A percentile compares a stretch with the other conserved stretches of the same genome.
Evolutionary conservation across 371 early-diverging fungal species (phyloP).

Genomic region (Mucor indicus): DNA sequence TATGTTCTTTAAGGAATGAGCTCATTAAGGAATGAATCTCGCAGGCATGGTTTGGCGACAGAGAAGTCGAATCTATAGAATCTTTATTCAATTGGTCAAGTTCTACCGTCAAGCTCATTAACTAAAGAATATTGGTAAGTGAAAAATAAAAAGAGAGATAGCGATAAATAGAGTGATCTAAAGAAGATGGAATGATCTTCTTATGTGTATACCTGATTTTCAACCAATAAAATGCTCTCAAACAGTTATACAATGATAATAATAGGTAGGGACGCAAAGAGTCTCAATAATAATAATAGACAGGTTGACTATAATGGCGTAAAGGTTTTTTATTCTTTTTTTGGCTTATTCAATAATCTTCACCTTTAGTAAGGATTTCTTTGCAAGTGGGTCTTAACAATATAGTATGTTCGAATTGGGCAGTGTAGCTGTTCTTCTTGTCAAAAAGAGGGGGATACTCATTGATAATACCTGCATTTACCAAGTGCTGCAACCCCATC

Average conservation of each 20-base stretch:
- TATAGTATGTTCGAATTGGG: conserved; percentile 99
- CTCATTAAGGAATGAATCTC: conserved; percentile 52
- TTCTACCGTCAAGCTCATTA: no score
- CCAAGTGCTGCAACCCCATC: conserved; percentile 85
- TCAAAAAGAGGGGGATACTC: conserved; percentile 97
- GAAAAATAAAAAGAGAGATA: no score
- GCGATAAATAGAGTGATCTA: no score
- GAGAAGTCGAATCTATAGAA: conserved; percentile 3
- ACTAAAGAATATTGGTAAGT: no score
- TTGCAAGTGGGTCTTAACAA: conserved; percentile 87
- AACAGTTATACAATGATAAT: no score
- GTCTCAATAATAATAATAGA: no score
- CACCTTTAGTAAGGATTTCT: conserved; percentile 63
- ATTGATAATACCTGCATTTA: conserved; percentile 84
- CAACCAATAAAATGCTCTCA: no score
- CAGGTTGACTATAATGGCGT: no score
- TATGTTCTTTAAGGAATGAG: conserved; percentile 75
- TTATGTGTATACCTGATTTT: no score
- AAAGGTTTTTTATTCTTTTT: no score
- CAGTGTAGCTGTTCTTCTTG: conserved; percentile 88
- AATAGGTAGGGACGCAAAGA: no score
- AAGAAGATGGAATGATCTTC: no score
- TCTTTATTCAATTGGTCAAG: conserved; percentile 13
- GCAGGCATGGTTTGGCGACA: conserved; percentile 9
- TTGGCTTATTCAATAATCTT: conserved; percentile 44